Evolutionary conservation across 345 rosid genomes (phyloP), one percentile per base, ranked within the genome.

Genomic region (Reutealis trisperma): DNA sequence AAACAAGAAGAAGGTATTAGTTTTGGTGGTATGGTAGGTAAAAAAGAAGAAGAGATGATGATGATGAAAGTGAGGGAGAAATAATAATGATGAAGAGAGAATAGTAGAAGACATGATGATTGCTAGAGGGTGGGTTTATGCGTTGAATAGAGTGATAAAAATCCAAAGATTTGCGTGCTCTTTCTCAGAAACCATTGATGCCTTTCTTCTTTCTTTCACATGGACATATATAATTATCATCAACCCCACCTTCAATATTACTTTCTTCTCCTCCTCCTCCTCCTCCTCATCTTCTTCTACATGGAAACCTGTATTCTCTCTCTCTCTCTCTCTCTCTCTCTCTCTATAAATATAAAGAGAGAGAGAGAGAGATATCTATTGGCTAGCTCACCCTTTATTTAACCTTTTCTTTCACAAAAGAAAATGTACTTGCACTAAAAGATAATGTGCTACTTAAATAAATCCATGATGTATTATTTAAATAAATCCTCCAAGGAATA

Each of bases 51-150:
- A 7, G 58, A 19, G 72, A 45, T 13, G 76, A 79, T 74, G 86
- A 75, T 70, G 86, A 71, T 70, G 77, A 73, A 71, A 74, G 83
- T 41, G 77, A 83, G 82, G 64, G 84, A 47, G 14, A 10, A 47
- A 47, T 47, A 72, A 32, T 80, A 86, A 85, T 86, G 88, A 86
- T 86, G 88, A 78, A 77, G 61, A 81, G 73, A 81, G 71, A 80
- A 67, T 78, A 84, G 76, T n/a, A 77, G 86, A 84, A 69, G 85
- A 86, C 91, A 88, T 88, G 86, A 88, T 86, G 87, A 86, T 88
- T 79, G 83, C 79, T 37, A 76, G 63, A 24, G 74, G 24, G 10
- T 51, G 79, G 63, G 51, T 24, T 73, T 67, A 37, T 69, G 75
- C 41, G 44, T 71, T 76, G 82, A 75, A 68, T 34, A 73, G 80